phyloP scores from a whole-genome alignment of 768 basidiomycete genomes.

The Rhodosporidiobolus sp. region DNA sequence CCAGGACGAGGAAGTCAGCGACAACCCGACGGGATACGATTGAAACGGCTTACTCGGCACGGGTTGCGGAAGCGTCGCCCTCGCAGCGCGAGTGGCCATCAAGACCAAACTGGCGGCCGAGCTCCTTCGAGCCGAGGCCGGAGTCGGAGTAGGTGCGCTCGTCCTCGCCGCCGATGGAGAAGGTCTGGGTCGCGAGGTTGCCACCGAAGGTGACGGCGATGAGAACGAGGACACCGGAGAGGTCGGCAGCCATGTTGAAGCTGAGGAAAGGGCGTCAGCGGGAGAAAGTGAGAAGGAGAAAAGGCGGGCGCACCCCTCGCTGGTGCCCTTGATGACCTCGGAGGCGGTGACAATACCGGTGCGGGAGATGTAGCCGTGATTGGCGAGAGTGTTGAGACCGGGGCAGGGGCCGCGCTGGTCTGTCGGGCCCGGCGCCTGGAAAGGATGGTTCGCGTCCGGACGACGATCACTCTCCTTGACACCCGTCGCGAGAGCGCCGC shows the following conservation, averaged over 20 bases:
- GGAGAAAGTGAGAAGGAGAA: neutral
- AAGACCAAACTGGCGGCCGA: neutral
- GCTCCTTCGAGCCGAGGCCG: conserved; percentile 1
- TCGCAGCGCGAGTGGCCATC: conserved; percentile 8
- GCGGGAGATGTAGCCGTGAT: neutral
- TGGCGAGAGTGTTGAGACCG: neutral
- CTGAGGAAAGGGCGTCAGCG: neutral
- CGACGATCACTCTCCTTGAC: neutral
- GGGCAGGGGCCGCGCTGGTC: conserved; percentile 1
- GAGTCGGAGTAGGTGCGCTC: neutral
- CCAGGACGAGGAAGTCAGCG: no score
- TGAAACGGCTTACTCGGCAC: no score
- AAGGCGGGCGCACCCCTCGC: neutral
- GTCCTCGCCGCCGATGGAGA: conserved; percentile 6
- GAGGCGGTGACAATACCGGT: neutral
- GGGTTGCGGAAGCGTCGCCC: neutral
- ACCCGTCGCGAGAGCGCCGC: neutral
- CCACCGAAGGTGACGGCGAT: neutral
- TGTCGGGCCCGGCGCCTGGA: neutral
- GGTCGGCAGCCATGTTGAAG: no score
- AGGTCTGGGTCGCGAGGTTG: neutral
- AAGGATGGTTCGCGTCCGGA: neutral
- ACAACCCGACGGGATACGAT: no score
- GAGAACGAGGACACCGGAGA: neutral
- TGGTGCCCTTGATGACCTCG: conserved; percentile 11